phyloP scores from a whole-genome alignment of 2,329 filamentous ascomycete species.

The Metarhizium album region DNA sequence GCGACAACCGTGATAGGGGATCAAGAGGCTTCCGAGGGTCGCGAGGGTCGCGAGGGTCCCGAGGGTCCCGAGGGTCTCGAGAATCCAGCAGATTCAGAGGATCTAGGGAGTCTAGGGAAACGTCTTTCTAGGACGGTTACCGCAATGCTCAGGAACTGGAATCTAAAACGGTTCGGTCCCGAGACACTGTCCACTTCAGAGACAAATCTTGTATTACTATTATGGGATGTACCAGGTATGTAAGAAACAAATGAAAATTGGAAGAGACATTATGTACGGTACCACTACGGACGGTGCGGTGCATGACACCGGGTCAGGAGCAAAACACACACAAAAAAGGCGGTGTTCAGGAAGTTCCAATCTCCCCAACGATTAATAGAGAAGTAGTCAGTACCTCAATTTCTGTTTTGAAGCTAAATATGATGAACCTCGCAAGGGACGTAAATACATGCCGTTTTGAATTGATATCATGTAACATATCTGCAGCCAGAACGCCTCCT shows the following conservation, averaged over 20 bases:
- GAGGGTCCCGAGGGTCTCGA: too few relatives aligned
- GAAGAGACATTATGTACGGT: conserved; percentile 4
- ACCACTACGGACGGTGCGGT: conserved; percentile 1
- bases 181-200: not conserved
- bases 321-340: not conserved
- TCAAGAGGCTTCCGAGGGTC: not conserved
- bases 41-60: conserved; percentile 3
- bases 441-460: not conserved
- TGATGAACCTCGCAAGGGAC: not conserved
- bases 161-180: not conserved
- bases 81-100: too few relatives aligned
- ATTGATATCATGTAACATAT: not conserved
- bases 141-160: not conserved
- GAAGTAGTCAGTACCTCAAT: not conserved
- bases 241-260: conserved; percentile 3
- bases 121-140: conserved; percentile 2
- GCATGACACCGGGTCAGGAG: not conserved
- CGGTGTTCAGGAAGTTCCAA: conserved; percentile 1
- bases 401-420: not conserved
- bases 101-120: not conserved
- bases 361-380: conserved; percentile 3
- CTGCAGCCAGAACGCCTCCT: not conserved
- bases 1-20: conserved; percentile 11
- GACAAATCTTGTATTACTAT: not conserved
- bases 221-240: not conserved